A percentile compares a stretch with the other conserved stretches of the same genome.
Evolutionary conservation across 352 stramenopile species (phyloP).

Genomic region (Peronospora belbahrii): DNA sequence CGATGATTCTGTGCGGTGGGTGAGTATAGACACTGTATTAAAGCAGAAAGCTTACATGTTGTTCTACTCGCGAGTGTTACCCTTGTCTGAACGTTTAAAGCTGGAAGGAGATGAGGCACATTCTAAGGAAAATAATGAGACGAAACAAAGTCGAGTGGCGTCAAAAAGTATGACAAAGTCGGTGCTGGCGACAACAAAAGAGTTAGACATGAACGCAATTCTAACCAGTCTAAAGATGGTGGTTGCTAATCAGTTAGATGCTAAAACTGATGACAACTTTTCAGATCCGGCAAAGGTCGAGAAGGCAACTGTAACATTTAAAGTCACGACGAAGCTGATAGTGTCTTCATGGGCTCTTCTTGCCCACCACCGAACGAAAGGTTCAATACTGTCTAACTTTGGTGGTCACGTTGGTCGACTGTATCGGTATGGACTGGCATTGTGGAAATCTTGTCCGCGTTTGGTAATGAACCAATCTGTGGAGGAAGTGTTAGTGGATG

Average conservation of each 20-base stretch:
- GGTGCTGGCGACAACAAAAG: constrained; percentile 23
- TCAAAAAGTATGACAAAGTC: constrained; percentile 16
- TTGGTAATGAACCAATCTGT: constrained; percentile 28
- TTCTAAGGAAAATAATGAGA: constrained; percentile 13
- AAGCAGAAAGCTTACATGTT: constrained; percentile 88
- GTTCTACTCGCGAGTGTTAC: constrained; percentile 80
- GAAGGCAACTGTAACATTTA: constrained; percentile 34
- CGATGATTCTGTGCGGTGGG: constrained; percentile 81
- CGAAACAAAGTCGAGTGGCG: constrained; percentile 11
- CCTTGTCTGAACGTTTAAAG: constrained; percentile 31
- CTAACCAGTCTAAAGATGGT: constrained; percentile 52
- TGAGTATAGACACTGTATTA: constrained; percentile 80
- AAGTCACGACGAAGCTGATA: constrained; percentile 11
- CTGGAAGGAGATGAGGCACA: constrained; percentile 25
- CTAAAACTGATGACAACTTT: constrained; percentile 4
- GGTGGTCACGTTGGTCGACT: constrained; percentile 32
- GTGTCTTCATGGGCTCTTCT: background rate
- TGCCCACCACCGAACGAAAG: constrained; percentile 13
- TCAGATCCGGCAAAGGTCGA: constrained; percentile 12
- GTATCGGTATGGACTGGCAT: constrained; percentile 18
- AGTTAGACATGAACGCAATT: constrained; percentile 63
- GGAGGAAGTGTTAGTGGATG: constrained; percentile 11
- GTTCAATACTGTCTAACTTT: constrained; percentile 25
- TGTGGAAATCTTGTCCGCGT: constrained; percentile 17
- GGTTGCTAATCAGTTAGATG: constrained; percentile 3